Base-by-base conservation (phyloP, 2,329 filamentous ascomycete species). In the Penicillium sp. region DNA sequence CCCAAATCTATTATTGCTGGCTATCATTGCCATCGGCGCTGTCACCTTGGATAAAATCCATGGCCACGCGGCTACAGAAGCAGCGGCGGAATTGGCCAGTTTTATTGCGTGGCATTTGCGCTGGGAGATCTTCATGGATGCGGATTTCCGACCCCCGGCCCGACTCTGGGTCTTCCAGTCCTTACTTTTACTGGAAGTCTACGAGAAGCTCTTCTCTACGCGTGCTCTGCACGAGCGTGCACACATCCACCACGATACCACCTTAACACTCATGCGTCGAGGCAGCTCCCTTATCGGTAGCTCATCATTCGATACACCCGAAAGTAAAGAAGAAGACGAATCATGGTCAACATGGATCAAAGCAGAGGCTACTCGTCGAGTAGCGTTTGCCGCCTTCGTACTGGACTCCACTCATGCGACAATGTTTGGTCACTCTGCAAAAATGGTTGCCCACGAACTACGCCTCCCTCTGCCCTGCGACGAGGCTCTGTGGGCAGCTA, bases 161-260 rank as follows among this genome's bases (percentile, higher is more conserved):
- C 96, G 96, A 73, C 77, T 99, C 7, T 99, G 93, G 93, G 85
- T 96, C 0, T 97, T 97, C 75, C 94, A 97, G 71, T 88, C 93
- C 1, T 77, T 97, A 48, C 79, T 97, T 4, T 81, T 97, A 5
- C 81, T 97, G 11, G 94, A 99, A 71, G 78, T 96, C 0, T 97
- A 96, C 66, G 94, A 99, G 76, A 99, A 99, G 79, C 94, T 96
- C 89, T 97, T 93, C 72, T 94, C 92, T 38, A 96, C 93, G 0
- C 84, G 92, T 59, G 88, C 90, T 54, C 79, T 97, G 31, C 94
- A 99, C 72, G 94, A 99, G 74, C 83, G 94, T 61, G 93, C 93
- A 1, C 93, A 97, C 65, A 96, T 97, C 43, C 93, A 97, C 67
- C 94, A 99, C 69, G 93, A 93, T 13, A 97, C 93, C 0, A 97